Evolutionary conservation across 2,329 filamentous ascomycete species (phyloP), one percentile per base, ranked within the genome.

Genomic region (Malbranchea zuffiana): DNA sequence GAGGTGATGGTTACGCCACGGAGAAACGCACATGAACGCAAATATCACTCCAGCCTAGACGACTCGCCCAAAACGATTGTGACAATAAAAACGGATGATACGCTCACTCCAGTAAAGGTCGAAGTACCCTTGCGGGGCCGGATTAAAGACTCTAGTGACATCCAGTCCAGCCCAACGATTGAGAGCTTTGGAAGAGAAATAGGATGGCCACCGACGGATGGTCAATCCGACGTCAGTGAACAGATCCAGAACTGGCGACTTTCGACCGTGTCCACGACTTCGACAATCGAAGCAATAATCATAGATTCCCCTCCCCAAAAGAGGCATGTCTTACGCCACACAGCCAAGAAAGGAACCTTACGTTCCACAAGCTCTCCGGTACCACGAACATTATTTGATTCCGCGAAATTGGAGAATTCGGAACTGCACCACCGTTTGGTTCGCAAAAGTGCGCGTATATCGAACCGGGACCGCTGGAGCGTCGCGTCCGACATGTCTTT

Each of bases 281-380:
- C 72, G 4, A 72, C 70, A 0, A 59, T 75, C 11, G 69, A 73
- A 54, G 72, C 68, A 8, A 61, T 71, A 49, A 69, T 75, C 19
- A 63, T 74, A 29, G 61, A 69, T 12, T 62, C 63, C 11, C 65
- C 67, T 3, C 66, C 62, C 25, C 62, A 60, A 42, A 55, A 61
- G 24, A 60, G 53, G 35, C 59, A 56, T 26, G 66, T 61, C 1
- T 53, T 75, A 34, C 67, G 72, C 34, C 72, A 75, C 48, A 66
- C 65, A 4, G 67, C 65, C 30, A 74, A 68, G 52, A 69, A 69
- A 41, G 52, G 62, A 39, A 71, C 70, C 2, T 55, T 73, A 23
- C 64, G 67, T 13, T 65, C 62, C 34, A 63, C 61, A 31, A 63
- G 62, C 42, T 66, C 62, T 7, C 62, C 67, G 3, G 48, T 59